Evolutionary conservation across 768 basidiomycete genomes (phyloP).

Genomic region (Rhizopogon salebrosus): DNA sequence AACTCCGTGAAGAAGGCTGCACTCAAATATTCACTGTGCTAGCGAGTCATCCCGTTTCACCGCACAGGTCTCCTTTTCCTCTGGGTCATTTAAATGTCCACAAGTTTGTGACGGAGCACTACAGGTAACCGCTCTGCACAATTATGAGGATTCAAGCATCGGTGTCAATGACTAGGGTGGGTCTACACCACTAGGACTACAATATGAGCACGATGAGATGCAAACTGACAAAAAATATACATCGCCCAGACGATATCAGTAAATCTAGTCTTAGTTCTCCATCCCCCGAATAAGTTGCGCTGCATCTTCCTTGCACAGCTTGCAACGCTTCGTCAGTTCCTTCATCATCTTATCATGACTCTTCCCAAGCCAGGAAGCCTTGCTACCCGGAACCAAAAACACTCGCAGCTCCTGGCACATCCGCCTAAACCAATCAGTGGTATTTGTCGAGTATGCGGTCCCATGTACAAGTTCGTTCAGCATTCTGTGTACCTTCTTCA

Average conservation of each 20-base stretch:
- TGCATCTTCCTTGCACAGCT: constrained; percentile 14
- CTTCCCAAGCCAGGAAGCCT: neutral
- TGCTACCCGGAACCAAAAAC: neutral
- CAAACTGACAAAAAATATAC: no score
- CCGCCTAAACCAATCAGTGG: neutral
- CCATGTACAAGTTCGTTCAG: neutral
- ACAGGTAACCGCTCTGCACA: neutral
- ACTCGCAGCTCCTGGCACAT: neutral
- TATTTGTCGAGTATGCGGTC: neutral
- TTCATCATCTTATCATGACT: constrained; percentile 1
- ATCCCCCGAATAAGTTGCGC: constrained; percentile 17
- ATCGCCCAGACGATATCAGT: no score
- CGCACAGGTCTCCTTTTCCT: no score
- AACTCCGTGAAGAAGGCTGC: no score
- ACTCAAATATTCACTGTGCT: no score
- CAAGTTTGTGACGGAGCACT: no score
- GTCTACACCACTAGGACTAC: no score
- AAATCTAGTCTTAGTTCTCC: neutral
- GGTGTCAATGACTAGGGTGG: no score
- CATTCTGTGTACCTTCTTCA: constrained; percentile 17
- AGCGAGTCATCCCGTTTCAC: no score
- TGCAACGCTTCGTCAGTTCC: constrained; percentile 23
- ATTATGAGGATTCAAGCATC: no score
- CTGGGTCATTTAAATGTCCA: no score
- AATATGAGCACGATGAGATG: no score